These are phyloP conservation scores for Saturnispora dispora DNA, from an alignment of 805 yeast species.

Conservation along the genomic window DNA sequence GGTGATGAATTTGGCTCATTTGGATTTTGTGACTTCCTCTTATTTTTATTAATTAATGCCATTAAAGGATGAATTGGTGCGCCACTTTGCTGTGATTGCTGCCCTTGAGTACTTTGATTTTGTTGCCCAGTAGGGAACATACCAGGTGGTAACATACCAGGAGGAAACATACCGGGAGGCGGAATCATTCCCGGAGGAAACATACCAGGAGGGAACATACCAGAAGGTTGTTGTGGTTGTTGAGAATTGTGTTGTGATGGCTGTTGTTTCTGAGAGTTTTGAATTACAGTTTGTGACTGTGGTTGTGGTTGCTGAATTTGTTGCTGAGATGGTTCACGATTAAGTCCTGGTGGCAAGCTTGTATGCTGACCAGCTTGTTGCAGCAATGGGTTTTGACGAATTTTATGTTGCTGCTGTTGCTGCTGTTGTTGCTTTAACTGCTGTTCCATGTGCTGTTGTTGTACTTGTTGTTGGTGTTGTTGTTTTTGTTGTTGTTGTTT, in stretches of 20 bases:
- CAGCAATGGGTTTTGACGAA: background rate
- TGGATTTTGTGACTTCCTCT: slow-evolving; percentile 10
- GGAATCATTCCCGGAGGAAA: slow-evolving; percentile 5
- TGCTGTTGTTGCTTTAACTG: slow-evolving; percentile 2
- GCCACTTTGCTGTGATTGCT: slow-evolving; percentile 1
- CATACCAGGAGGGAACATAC: slow-evolving; percentile 9
- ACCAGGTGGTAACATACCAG: slow-evolving; percentile 1
- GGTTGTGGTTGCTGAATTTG: slow-evolving; percentile 8
- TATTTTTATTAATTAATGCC: slow-evolving; percentile 12
- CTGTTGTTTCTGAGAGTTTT: background rate
- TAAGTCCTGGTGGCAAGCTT: slow-evolving; percentile 1
- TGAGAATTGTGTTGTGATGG: background rate
- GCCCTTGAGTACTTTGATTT: background rate
- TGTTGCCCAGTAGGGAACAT: slow-evolving; percentile 3
- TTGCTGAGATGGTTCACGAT: slow-evolving; percentile 8
- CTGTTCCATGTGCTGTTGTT: background rate
- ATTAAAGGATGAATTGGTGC: slow-evolving; percentile 13
- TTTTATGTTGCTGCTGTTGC: slow-evolving; percentile 4
- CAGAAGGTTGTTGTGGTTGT: slow-evolving; percentile 4
- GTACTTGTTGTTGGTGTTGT: background rate
- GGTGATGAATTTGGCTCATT: slow-evolving; percentile 4
- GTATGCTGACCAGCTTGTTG: background rate
- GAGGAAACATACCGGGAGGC: slow-evolving; percentile 8
- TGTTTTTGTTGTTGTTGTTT: slow-evolving; percentile 8
- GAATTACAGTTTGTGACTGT: slow-evolving; percentile 8